These are phyloP conservation scores for Mycena alexandri DNA, from an alignment of 768 basidiomycete genomes.

Conservation along the genomic window DNA sequence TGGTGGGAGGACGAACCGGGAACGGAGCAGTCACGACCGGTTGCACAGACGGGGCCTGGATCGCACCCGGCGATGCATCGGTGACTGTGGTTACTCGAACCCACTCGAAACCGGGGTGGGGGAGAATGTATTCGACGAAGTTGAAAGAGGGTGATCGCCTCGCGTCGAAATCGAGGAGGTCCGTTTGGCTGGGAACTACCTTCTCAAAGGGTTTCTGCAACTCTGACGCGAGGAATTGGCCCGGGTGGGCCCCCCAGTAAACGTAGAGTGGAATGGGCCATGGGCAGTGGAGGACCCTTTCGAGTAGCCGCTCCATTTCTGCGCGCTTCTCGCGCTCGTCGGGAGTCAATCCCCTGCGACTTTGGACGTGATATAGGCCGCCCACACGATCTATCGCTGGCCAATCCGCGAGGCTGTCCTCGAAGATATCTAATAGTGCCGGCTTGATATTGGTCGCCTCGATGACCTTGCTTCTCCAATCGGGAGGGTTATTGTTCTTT, in stretches of 20 bases:
- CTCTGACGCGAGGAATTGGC: background rate
- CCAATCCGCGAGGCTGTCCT: background rate
- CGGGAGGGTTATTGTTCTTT: background rate
- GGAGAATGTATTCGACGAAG: slow-evolving; percentile 8
- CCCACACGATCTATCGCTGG: slow-evolving; percentile 1
- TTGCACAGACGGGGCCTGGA: background rate
- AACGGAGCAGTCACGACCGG: background rate
- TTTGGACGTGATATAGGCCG: background rate
- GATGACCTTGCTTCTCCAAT: background rate
- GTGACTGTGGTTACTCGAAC: too few relatives aligned
- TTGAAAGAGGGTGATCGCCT: background rate
- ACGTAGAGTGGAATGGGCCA: too few relatives aligned
- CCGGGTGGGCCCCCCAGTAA: slow-evolving; percentile 2
- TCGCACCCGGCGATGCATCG: too few relatives aligned
- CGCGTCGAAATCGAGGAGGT: background rate
- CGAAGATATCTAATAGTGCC: background rate
- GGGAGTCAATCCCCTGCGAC: too few relatives aligned
- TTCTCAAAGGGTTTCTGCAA: background rate
- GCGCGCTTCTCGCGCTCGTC: background rate
- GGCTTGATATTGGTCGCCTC: background rate
- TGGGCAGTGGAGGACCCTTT: background rate
- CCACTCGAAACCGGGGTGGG: background rate
- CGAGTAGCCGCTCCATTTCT: background rate
- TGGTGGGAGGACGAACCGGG: background rate
- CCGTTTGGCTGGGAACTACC: background rate